Conservation (phyloP, 2,329 filamentous ascomycete genomes). For the Harringtonia lauricola region DNA sequence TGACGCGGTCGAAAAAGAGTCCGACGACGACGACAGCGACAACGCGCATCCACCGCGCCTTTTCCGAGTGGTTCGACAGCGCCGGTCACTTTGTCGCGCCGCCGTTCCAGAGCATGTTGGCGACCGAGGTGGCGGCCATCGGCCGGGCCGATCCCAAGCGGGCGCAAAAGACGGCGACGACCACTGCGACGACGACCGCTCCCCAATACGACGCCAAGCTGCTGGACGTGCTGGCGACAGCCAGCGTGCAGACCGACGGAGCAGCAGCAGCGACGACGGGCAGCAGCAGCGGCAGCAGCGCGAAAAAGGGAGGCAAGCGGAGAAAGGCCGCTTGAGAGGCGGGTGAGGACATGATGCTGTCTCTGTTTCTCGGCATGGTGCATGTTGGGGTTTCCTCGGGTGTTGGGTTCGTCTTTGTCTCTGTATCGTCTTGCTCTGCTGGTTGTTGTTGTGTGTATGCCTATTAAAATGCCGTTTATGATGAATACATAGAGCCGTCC, state of each 20-base stretch:
- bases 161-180: conserved; percentile 19
- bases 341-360: too few relatives aligned
- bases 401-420: background rate
- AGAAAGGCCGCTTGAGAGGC: too few relatives aligned
- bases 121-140: conserved; percentile 53
- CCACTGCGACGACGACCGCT: conserved; percentile 21
- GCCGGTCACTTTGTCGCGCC: conserved; percentile 60
- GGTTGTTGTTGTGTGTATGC: too few relatives aligned
- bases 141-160: conserved; percentile 55
- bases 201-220: conserved; percentile 30
- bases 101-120: conserved; percentile 71
- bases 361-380: background rate
- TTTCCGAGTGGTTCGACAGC: conserved; percentile 67
- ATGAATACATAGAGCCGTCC: too few relatives aligned
- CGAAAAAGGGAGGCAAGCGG: conserved; percentile 31
- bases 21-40: conserved; percentile 13
- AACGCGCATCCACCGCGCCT: conserved; percentile 49
- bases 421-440: too few relatives aligned
- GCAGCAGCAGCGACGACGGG: conserved; percentile 5
- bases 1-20: conserved; percentile 17
- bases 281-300: conserved; percentile 15
- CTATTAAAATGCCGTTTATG: too few relatives aligned
- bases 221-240: conserved; percentile 32
- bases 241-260: background rate
- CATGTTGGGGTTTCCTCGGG: background rate